Percentiles rank a stretch among this genome's conserved stretches.
Conservation (phyloP, 768 basidiomycete species). For the Termitomyces sp. region DNA sequence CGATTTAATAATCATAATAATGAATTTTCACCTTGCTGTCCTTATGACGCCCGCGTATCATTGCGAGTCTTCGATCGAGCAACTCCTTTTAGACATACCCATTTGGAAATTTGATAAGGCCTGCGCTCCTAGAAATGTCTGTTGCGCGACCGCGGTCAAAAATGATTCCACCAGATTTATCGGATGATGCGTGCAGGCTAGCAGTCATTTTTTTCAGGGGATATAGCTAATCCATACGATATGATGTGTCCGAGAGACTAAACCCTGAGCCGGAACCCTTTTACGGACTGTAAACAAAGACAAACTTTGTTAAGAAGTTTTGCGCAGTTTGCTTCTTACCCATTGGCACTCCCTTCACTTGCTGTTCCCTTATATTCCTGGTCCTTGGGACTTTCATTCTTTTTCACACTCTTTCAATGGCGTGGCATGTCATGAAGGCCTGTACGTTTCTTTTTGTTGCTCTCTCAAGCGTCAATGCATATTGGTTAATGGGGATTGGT, state of each 20-base stretch:
- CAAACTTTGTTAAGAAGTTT: conserved; percentile 13
- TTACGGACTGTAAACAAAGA: conserved; percentile 10
- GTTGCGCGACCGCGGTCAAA: neutral
- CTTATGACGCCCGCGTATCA: neutral
- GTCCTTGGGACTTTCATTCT: conserved; percentile 19
- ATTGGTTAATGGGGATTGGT: conserved; percentile 43
- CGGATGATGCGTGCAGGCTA: neutral
- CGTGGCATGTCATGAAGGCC: conserved; percentile 22
- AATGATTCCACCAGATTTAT: neutral
- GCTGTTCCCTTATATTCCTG: conserved; percentile 16
- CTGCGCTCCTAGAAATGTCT: neutral
- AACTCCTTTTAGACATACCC: conserved; percentile 1
- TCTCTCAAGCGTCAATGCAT: conserved; percentile 32
- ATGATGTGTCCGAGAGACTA: neutral
- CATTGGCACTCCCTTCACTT: conserved; percentile 17
- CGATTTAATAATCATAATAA: neutral
- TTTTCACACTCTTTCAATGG: conserved; percentile 21
- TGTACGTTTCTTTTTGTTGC: conserved; percentile 25
- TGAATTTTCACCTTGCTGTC: neutral
- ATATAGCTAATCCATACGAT: conserved; percentile 2
- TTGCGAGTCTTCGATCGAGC: neutral
- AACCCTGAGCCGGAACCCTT: neutral
- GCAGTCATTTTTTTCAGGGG: conserved; percentile 11
- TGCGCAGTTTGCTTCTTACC: neutral
- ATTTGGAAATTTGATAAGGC: conserved; percentile 1